A percentile compares a stretch with the other conserved stretches of the same genome.
Evolutionary conservation across 495 filamentous ascomycete species (phyloP).

Genomic region (Viridothelium virens): DNA sequence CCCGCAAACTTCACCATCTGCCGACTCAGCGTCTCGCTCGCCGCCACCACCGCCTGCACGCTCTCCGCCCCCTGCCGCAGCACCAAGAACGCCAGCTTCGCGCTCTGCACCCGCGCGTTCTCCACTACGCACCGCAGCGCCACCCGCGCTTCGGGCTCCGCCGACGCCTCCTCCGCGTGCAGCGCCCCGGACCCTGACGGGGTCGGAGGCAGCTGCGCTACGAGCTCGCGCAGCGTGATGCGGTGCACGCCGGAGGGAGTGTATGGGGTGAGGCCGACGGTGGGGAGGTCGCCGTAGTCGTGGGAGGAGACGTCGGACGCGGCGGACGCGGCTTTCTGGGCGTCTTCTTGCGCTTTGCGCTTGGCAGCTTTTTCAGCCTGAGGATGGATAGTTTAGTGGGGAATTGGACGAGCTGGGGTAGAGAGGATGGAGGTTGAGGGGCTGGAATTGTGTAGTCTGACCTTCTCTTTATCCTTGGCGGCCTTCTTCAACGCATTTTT

Average conservation of each 20-base stretch:
- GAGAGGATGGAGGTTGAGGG: neutral
- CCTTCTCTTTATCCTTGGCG: constrained; percentile 61
- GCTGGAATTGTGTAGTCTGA: constrained; percentile 5
- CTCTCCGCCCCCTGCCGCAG: constrained; percentile 32
- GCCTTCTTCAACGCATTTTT: constrained; percentile 62
- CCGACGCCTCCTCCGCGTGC: no score
- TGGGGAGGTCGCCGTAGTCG: constrained; percentile 39
- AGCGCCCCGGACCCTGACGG: no score
- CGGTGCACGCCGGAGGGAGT: constrained; percentile 28
- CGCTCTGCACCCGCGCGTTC: constrained; percentile 38
- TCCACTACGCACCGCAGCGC: constrained; percentile 35
- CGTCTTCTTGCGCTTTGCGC: constrained; percentile 33
- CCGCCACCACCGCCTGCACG: constrained; percentile 41
- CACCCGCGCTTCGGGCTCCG: no score
- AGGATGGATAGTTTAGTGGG: constrained; percentile 12
- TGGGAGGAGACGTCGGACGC: constrained; percentile 36
- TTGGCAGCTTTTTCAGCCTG: constrained; percentile 33
- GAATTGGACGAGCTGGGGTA: neutral
- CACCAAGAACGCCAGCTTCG: constrained; percentile 41
- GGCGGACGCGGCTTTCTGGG: constrained; percentile 32
- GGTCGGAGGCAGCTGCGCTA: constrained; percentile 18
- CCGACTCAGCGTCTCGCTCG: constrained; percentile 45
- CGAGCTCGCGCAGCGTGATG: constrained; percentile 25
- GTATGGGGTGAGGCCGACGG: constrained; percentile 28
- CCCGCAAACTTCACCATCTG: constrained; percentile 90